Conservation (phyloP, 2,329 filamentous ascomycete species). For the Beauveria pseudobassiana region DNA sequence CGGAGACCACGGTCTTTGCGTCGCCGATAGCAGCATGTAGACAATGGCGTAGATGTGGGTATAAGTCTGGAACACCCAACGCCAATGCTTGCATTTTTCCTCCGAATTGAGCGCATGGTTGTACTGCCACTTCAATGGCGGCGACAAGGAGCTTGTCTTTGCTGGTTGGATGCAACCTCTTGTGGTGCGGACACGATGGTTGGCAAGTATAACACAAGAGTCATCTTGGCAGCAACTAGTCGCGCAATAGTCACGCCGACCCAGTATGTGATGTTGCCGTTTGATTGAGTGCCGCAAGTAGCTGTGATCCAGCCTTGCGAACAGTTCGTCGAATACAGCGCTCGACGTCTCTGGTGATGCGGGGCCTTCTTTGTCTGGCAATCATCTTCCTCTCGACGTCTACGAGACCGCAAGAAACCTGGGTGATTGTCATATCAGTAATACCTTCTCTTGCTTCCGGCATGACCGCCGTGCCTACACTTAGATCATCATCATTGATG, state of each 20-base stretch:
- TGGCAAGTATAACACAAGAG: conserved; percentile 46
- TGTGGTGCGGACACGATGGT: conserved; percentile 35
- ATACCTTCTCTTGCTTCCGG: conserved; percentile 41
- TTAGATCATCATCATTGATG: conserved; percentile 47
- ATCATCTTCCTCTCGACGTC: conserved; percentile 31
- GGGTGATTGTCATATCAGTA: conserved; percentile 43
- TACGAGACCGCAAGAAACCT: conserved; percentile 30
- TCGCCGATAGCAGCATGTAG: conserved; percentile 45
- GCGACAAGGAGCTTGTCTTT: conserved; percentile 40
- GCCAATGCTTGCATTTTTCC: conserved; percentile 40
- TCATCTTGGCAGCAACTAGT: conserved; percentile 47
- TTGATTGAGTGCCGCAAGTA: conserved; percentile 33
- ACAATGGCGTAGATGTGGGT: conserved; percentile 53
- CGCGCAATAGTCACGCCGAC: conserved; percentile 29
- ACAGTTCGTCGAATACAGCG: conserved; percentile 37
- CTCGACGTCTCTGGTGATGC: conserved; percentile 33
- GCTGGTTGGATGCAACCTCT: conserved; percentile 28
- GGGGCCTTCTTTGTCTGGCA: conserved; percentile 20
- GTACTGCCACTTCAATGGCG: conserved; percentile 46
- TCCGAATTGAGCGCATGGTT: conserved; percentile 47
- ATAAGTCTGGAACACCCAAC: conserved; percentile 53
- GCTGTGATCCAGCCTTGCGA: conserved; percentile 31
- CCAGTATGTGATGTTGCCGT: conserved; percentile 29
- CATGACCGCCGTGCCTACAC: conserved; percentile 36
- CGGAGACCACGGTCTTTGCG: conserved; percentile 37